Percentiles rank a stretch among this genome's conserved stretches.
These are phyloP conservation scores for barley (Hordeum vulgare) DNA, from an alignment of 176 grass and related monocot species.

Conservation along the genomic window DNA sequence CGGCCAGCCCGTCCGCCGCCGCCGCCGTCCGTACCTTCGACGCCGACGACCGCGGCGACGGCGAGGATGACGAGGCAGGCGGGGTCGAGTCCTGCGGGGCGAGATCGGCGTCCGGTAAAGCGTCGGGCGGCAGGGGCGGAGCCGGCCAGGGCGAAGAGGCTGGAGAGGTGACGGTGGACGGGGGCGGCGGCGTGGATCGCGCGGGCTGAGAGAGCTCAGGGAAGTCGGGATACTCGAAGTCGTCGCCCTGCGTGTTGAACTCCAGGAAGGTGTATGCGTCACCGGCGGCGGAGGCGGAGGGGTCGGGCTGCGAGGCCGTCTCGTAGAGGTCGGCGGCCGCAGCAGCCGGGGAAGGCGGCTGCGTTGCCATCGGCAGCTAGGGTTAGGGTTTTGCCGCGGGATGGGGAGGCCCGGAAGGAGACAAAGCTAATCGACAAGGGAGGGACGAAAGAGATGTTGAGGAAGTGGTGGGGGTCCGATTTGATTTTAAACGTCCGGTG, in stretches of 20 bases:
- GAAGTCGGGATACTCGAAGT: slow-evolving; percentile 86
- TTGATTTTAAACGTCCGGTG: slow-evolving; percentile 15
- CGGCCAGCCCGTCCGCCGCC: slow-evolving; percentile 48
- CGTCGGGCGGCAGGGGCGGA: slow-evolving; percentile 27
- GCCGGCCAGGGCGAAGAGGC: slow-evolving; percentile 26
- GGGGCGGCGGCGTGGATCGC: slow-evolving; percentile 50
- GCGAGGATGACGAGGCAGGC: slow-evolving; percentile 36
- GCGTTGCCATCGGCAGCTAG: slow-evolving; percentile 47
- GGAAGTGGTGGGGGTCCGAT: neutral
- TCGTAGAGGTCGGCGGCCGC: slow-evolving; percentile 77
- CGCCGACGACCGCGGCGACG: slow-evolving; percentile 36
- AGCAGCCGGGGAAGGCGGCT: slow-evolving; percentile 35
- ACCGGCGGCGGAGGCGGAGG: slow-evolving; percentile 40
- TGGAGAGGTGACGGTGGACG: slow-evolving; percentile 11
- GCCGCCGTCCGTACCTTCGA: slow-evolving; percentile 44
- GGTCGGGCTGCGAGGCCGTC: slow-evolving; percentile 96
- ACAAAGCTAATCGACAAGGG: slow-evolving; percentile 27
- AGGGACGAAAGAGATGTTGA: neutral
- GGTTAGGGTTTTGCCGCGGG: slow-evolving; percentile 61
- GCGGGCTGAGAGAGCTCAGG: slow-evolving; percentile 69
- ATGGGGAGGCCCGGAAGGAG: neutral
- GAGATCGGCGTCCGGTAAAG: slow-evolving; percentile 30
- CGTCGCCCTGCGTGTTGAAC: slow-evolving; percentile 97
- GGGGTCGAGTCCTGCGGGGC: slow-evolving; percentile 18
- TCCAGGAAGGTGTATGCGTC: slow-evolving; percentile 97